A percentile compares a stretch with the other conserved stretches of the same genome.
These are phyloP conservation scores for Colletotrichum tanaceti DNA, from an alignment of 2,329 filamentous ascomycete species.

Conservation along the genomic window DNA sequence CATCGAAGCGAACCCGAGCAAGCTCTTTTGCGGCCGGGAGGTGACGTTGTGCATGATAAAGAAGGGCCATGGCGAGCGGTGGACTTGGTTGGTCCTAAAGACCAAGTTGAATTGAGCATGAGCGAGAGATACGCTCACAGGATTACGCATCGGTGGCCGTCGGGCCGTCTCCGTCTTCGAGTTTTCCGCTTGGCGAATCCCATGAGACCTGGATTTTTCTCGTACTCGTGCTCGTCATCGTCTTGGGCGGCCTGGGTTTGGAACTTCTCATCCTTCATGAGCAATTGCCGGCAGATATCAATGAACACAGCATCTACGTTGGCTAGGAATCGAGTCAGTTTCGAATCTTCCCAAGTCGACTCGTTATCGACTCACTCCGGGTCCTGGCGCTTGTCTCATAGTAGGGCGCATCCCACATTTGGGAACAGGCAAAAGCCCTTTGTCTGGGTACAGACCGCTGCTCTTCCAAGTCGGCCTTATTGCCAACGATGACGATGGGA, in stretches of 20 bases:
- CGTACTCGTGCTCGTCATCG: slow-evolving; percentile 57
- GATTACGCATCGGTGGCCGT: slow-evolving; percentile 45
- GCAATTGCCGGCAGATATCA: slow-evolving; percentile 85
- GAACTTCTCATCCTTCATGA: slow-evolving; percentile 73
- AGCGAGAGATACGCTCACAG: slow-evolving; percentile 26
- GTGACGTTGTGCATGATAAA: too few relatives aligned
- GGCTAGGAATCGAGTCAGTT: slow-evolving; percentile 56
- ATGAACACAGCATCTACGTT: slow-evolving; percentile 94
- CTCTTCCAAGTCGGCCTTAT: slow-evolving; percentile 91
- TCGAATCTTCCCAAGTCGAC: background rate
- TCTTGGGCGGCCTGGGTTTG: slow-evolving; percentile 52
- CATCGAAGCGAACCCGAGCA: slow-evolving; percentile 4
- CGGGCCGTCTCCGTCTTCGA: slow-evolving; percentile 45
- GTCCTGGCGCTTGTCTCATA: slow-evolving; percentile 90
- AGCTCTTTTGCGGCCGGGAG: background rate
- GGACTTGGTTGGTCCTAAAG: background rate
- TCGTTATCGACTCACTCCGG: slow-evolving; percentile 62
- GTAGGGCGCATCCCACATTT: slow-evolving; percentile 88
- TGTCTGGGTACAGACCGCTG: slow-evolving; percentile 82
- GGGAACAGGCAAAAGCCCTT: slow-evolving; percentile 85
- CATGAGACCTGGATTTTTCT: slow-evolving; percentile 54
- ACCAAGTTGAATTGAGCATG: background rate
- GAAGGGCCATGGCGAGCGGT: background rate
- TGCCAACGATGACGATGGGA: slow-evolving; percentile 90
- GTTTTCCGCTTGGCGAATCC: slow-evolving; percentile 49